Conservation (phyloP, 306 rosid genomes). For the Rosa multiflora region DNA sequence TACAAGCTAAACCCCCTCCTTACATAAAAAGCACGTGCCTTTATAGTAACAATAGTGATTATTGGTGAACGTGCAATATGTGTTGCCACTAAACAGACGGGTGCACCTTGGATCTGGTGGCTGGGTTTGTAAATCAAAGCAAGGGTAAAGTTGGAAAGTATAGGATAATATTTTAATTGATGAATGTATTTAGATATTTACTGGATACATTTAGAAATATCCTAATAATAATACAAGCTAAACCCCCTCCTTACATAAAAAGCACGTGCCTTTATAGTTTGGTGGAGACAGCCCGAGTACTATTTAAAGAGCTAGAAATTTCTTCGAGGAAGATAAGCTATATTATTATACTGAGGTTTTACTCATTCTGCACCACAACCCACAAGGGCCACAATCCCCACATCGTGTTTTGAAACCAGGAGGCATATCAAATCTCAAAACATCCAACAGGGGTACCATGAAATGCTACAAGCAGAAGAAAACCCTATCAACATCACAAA, state of each 20-base stretch:
- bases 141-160: too few species aligned
- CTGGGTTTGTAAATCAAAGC: too few species aligned
- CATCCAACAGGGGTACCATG: background rate
- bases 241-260: background rate
- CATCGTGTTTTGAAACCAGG: background rate
- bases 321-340: background rate
- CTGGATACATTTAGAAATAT: too few species aligned
- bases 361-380: background rate
- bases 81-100: too few species aligned
- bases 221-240: too few species aligned
- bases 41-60: background rate
- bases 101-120: too few species aligned
- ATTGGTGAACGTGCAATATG: too few species aligned
- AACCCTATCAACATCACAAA: background rate
- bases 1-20: background rate
- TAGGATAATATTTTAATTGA: too few species aligned
- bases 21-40: background rate
- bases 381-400: conserved; percentile 7
- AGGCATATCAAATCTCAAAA: background rate
- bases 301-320: background rate
- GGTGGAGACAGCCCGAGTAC: background rate
- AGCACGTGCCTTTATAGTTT: background rate
- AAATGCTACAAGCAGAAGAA: background rate
- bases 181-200: too few species aligned
- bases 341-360: background rate